Percentiles rank a stretch among this genome's conserved stretches.
phyloP scores from a whole-genome alignment of 768 basidiomycete genomes.

The Tricholoma hemisulphureum region DNA sequence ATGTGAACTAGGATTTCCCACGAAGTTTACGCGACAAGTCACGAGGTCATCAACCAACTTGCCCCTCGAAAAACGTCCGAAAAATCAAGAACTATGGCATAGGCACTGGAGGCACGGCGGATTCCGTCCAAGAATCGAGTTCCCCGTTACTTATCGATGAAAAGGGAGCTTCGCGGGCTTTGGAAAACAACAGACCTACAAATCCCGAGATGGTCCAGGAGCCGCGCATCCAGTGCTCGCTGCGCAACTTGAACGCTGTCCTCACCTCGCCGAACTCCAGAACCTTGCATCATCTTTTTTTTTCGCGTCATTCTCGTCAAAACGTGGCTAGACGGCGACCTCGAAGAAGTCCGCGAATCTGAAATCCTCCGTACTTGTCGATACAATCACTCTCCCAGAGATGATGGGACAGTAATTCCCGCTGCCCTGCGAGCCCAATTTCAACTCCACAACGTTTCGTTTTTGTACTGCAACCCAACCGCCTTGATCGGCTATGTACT shows the following conservation, averaged over 20 bases:
- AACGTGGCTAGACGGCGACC: constrained; percentile 12
- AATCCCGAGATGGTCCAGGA: background rate
- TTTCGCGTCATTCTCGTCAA: constrained; percentile 4
- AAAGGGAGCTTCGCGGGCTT: background rate
- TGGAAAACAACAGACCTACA: background rate
- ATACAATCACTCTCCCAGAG: constrained; percentile 1
- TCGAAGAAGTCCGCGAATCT: constrained; percentile 6
- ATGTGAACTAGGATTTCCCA: background rate
- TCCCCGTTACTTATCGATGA: background rate
- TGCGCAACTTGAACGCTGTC: background rate
- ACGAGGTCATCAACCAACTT: background rate
- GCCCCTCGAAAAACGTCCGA: background rate
- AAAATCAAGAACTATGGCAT: background rate
- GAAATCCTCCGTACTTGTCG: constrained; percentile 14
- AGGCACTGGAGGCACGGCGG: background rate
- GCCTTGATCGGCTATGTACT: constrained; percentile 1
- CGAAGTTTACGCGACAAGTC: background rate
- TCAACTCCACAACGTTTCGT: constrained; percentile 13
- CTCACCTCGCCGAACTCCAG: constrained; percentile 3
- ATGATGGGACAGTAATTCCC: constrained; percentile 14
- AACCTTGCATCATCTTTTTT: constrained; percentile 9
- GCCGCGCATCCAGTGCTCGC: background rate
- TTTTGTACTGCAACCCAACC: constrained; percentile 1
- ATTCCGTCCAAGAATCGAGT: background rate
- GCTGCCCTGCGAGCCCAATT: constrained; percentile 13